Evolutionary conservation across 2,329 filamentous ascomycete genomes (phyloP), one percentile per base, ranked within the genome.

Genomic region (Monosporascus sp.): DNA sequence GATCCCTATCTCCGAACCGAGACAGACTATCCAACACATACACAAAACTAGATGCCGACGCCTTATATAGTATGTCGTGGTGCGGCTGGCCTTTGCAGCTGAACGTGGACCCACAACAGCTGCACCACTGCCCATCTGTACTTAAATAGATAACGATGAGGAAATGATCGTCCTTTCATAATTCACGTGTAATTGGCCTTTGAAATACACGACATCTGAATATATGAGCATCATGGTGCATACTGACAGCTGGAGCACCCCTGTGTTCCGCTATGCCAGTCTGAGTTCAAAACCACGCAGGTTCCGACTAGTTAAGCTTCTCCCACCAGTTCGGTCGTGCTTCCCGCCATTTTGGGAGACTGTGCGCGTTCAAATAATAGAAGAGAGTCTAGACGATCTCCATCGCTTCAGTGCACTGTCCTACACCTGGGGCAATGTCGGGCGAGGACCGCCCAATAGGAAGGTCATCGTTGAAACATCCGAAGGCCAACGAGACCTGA

Each of bases 321-420:
- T 66, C 1, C 53, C 59, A 2, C 54, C 60, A 1, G 53, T 47
- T n/a, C 53, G 54, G 9, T 51, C 60, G 0, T n/a, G 52, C n/a
- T 37, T 61, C 1, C 61, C 60, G 3, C 54, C 55, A 41, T 51
- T 57, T 6, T 42, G 54, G 20, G 59, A 62, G 8, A 67, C 59
- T 1, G 9, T 65, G 5, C 64, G 63, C 4, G 58, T 69, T 24
- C 53, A 66, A 20, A 53, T 70, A 27, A n/a, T 65, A 27, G 61
- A 66, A 39, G 55, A 46, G 5, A 54, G 60, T 47, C 50, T 61
- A 17, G 60, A 58, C 41, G 53, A 42, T 3, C 42, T 41, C 8
- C 34, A 49, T 6, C 20, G 48, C 6, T 69, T 67, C 44, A 63
- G 68, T 38, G 60, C 67, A 15, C 60, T 70, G 15, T 69, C 66